Evolutionary conservation across 768 basidiomycete genomes (phyloP).

Genomic region (Calocera viscosa): DNA sequence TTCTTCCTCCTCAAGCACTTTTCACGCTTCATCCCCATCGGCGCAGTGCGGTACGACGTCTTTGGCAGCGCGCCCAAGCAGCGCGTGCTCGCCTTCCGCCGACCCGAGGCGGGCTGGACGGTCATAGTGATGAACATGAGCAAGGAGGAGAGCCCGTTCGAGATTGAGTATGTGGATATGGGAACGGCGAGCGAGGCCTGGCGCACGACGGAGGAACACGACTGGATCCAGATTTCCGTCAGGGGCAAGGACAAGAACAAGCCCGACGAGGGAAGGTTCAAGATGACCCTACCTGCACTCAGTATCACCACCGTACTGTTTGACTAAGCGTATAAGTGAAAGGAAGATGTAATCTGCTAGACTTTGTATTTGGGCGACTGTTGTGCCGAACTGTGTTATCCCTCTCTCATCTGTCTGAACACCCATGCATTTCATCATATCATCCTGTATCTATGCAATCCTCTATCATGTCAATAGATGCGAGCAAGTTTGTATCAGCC

Average conservation of each 20-base stretch:
- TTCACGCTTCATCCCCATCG: slow-evolving; percentile 13
- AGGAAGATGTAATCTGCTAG: too few species aligned
- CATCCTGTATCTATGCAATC: too few species aligned
- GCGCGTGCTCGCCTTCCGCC: not conserved
- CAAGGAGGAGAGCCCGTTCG: not conserved
- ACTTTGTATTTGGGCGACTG: too few species aligned
- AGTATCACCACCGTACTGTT: not conserved
- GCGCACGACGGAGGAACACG: not conserved
- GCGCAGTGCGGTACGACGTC: not conserved
- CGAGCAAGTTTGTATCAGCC: too few species aligned
- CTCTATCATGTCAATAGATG: too few species aligned
- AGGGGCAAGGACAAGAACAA: not conserved
- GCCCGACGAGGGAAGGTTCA: not conserved
- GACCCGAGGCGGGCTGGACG: not conserved
- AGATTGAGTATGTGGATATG: slow-evolving; percentile 5
- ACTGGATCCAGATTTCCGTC: not conserved
- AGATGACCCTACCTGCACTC: not conserved
- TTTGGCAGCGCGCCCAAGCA: not conserved
- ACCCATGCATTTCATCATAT: too few species aligned
- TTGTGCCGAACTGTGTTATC: too few species aligned
- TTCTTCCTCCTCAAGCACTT: slow-evolving; percentile 21
- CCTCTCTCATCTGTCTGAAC: too few species aligned
- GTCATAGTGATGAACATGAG: slow-evolving; percentile 2
- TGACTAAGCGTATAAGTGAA: not conserved
- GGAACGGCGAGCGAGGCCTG: not conserved